phyloP scores from a whole-genome alignment of 805 yeast species.

The Candida qinlingensis region DNA sequence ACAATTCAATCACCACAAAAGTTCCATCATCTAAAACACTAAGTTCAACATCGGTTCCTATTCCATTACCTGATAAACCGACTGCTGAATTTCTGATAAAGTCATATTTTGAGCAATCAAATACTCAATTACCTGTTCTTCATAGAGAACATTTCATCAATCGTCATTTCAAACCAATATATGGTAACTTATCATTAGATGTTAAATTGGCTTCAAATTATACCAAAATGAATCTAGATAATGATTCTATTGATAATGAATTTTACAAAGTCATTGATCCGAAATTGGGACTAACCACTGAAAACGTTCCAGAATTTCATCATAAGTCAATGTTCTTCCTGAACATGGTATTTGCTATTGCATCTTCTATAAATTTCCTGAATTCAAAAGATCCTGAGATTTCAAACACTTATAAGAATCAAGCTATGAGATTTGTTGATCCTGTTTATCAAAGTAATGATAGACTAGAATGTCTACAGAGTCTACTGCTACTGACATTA shows the following conservation, averaged over 20 bases:
- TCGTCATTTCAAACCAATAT: slow-evolving; percentile 68
- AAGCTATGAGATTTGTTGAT: slow-evolving; percentile 58
- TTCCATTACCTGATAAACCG: slow-evolving; percentile 60
- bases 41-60: slow-evolving; percentile 18
- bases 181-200: slow-evolving; percentile 56
- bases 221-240: slow-evolving; percentile 40
- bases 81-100: slow-evolving; percentile 63
- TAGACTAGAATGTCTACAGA: slow-evolving; percentile 67
- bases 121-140: slow-evolving; percentile 76
- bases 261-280: slow-evolving; percentile 1
- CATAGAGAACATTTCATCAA: slow-evolving; percentile 75
- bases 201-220: slow-evolving; percentile 55
- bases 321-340: slow-evolving; percentile 62
- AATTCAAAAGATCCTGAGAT: slow-evolving; percentile 53
- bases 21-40: slow-evolving; percentile 15
- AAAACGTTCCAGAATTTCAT: slow-evolving; percentile 41
- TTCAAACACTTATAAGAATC: slow-evolving; percentile 63
- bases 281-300: slow-evolving; percentile 20
- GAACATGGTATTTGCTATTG: slow-evolving; percentile 74
- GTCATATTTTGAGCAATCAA: slow-evolving; percentile 70
- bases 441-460: slow-evolving; percentile 53
- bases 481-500: slow-evolving; percentile 58
- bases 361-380: slow-evolving; percentile 67
- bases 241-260: slow-evolving; percentile 21
- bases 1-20: slow-evolving; percentile 24